Conservation (phyloP, 2,329 filamentous ascomycete genomes). For the Aspergillus glaucus region DNA sequence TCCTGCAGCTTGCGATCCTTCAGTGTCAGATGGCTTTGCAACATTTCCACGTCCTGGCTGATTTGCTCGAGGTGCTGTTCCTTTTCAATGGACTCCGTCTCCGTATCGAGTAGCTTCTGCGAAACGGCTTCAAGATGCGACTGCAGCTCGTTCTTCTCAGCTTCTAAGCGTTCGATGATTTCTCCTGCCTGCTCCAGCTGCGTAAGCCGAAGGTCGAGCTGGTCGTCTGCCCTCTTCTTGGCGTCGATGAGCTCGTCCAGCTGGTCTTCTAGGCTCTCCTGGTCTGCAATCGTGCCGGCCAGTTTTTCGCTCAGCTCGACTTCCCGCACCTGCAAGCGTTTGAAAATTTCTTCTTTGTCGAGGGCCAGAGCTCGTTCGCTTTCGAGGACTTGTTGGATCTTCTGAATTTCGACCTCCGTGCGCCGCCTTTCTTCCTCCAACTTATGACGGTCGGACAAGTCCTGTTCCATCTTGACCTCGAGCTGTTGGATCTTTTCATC, state of each 20-base stretch:
- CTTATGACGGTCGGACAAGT: constrained; percentile 66
- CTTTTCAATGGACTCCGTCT: constrained; percentile 63
- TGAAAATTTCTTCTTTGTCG: constrained; percentile 99
- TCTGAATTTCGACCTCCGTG: constrained; percentile 77
- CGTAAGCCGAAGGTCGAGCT: constrained; percentile 68
- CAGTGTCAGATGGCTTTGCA: constrained; percentile 79
- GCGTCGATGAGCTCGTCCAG: constrained; percentile 81
- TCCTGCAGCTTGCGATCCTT: constrained; percentile 89
- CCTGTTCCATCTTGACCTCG: constrained; percentile 73
- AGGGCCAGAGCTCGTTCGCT: constrained; percentile 91
- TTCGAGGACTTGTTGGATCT: constrained; percentile 88
- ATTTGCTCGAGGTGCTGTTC: constrained; percentile 70
- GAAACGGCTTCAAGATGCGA: constrained; percentile 65
- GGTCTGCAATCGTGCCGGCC: constrained; percentile 83
- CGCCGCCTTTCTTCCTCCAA: constrained; percentile 88
- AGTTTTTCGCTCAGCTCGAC: constrained; percentile 89
- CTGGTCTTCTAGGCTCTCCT: constrained; percentile 89
- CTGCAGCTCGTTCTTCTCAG: constrained; percentile 72
- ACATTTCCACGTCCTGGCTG: constrained; percentile 78
- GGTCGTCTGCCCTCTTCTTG: constrained; percentile 81
- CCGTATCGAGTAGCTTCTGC: constrained; percentile 61
- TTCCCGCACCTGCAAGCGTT: constrained; percentile 87
- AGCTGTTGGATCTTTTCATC: constrained; percentile 89
- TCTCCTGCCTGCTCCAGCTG: constrained; percentile 88
- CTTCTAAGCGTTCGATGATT: constrained; percentile 78